These are phyloP conservation scores for Ophiostoma triangulosporum DNA, from an alignment of 2,329 filamentous ascomycete genomes.

Conservation along the genomic window DNA sequence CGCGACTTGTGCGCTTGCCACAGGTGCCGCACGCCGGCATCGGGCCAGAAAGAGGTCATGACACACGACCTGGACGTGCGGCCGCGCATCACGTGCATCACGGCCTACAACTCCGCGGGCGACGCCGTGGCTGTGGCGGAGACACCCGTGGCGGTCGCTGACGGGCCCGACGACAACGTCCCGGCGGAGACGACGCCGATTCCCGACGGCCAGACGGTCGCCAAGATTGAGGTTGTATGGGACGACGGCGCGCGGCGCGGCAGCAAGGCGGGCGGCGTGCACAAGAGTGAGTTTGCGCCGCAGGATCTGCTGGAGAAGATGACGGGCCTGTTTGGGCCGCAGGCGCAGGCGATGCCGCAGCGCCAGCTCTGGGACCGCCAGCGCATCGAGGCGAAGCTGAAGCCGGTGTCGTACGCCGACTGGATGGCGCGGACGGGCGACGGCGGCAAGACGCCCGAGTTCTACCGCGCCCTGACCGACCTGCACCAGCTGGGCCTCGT, in stretches of 20 bases:
- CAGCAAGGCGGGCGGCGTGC: neutral
- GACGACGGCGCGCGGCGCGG: neutral
- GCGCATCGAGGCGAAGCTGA: constrained; percentile 27
- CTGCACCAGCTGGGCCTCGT: constrained; percentile 58
- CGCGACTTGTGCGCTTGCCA: constrained; percentile 46
- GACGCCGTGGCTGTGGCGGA: neutral
- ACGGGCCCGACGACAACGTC: too few relatives aligned
- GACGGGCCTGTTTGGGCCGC: constrained; percentile 25
- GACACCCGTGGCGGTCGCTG: neutral
- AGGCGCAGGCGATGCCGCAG: constrained; percentile 22
- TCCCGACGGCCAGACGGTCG: neutral
- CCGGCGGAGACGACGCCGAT: neutral
- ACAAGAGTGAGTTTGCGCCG: constrained; percentile 5
- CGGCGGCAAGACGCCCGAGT: constrained; percentile 24
- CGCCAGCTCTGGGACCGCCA: constrained; percentile 28
- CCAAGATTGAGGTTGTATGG: neutral
- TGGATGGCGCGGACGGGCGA: constrained; percentile 46
- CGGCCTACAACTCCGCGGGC: neutral
- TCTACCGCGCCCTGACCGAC: constrained; percentile 48
- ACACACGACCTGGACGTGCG: constrained; percentile 45
- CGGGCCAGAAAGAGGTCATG: constrained; percentile 50
- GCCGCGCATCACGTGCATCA: constrained; percentile 2
- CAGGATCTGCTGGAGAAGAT: constrained; percentile 16
- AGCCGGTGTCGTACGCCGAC: constrained; percentile 47
- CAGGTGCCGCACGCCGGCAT: constrained; percentile 43